Evolutionary conservation across 139 green algal species (phyloP), one percentile per base, ranked within the genome.

Genomic region (Deuterostichococcus epilithicus): DNA sequence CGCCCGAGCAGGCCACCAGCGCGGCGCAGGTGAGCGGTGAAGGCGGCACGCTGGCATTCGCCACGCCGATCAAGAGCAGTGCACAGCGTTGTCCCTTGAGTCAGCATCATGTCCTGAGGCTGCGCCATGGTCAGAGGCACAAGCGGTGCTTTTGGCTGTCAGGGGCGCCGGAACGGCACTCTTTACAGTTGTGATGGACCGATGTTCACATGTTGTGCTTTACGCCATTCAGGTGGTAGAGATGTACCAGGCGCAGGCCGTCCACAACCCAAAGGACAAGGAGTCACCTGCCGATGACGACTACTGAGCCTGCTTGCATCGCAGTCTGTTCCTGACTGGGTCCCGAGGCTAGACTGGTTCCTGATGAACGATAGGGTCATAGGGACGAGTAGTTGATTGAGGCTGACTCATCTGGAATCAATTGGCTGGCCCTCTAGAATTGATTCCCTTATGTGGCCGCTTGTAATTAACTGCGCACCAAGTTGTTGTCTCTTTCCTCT

Each of bases 1-100:
- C 73, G 2, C 88, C 94, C 0, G 94, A 98, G 80, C 85, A 97
- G 58, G 90, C 94, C 1, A 99, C 95, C 1, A 92, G 75, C 0
- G 86, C 93, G 1, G 84, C 91, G 68, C 94, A 98, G 88, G 81
- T 95, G 15, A 81, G 0, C 3, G 66, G 25, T 15, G 33, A 3
- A 26, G 28, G n/a, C 5, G 10, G 13, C 23, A 35, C 33, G 34
- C 20, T 69, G 42, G 2, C n/a, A 44, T n/a, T n/a, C n/a, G n/a
- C n/a, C n/a, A n/a, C n/a, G n/a, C n/a, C n/a, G n/a, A n/a, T n/a
- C n/a, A n/a, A n/a, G n/a, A n/a, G n/a, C n/a, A n/a, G n/a, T n/a
- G n/a, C n/a, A 58, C 1, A n/a, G 23, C 35, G 34, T 59, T 47
- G 5, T 34, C n/a, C 26, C n/a, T 30, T n/a, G 47, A 23, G 30